Base-by-base conservation (phyloP, 2,329 filamentous ascomycete genomes). In the Xylaria digitata region DNA sequence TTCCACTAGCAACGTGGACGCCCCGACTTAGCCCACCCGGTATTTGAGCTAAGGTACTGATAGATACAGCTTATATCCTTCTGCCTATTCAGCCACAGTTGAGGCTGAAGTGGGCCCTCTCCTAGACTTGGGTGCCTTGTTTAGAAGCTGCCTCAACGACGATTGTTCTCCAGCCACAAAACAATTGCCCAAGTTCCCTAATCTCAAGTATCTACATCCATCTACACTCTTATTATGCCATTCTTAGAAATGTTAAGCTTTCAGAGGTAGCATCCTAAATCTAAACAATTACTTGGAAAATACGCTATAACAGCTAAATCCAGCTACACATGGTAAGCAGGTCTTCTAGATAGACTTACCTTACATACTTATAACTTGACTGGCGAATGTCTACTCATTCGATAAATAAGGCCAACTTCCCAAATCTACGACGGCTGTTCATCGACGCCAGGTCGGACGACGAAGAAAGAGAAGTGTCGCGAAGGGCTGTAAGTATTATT, bases 381-480 rank as follows among this genome's bases (percentile, higher is more conserved):
- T 30, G 11, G 30, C 34, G 26, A 57, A 57, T 32, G 11, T 58
- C n/a, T 40, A 50, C 65, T 70, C 19, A 69, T 48, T 23, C 15
- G 6, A 46, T 43, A 52, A 17, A 59, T 17, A 76, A 92, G 83
- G 92, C 91, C 45, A 94, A 90, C 78, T 88, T 98, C 59, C 96
- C 96, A 42, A 98, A 99, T 77, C 86, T 99, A n/a, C 90, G 96
- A 57, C 92, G 96, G 15, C 90, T 99, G 67, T 98, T 99, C 77
- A 95, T 97, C 60, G 95, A 98, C 82, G 92, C 95, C 37, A 88
- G 96, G 65, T 94, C 93, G 2, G 95, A 98, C 76, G 90, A 92
- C 61, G 96, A 99, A 79, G 96, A 98, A 80, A 92, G 96, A 78
- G 92, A 94, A 67, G 96, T 98, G 73, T 98, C 96, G 15, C 87